These are phyloP conservation scores for Amphibolis antarctica DNA, from an alignment of 106 monocot species.

Conservation along the genomic window DNA sequence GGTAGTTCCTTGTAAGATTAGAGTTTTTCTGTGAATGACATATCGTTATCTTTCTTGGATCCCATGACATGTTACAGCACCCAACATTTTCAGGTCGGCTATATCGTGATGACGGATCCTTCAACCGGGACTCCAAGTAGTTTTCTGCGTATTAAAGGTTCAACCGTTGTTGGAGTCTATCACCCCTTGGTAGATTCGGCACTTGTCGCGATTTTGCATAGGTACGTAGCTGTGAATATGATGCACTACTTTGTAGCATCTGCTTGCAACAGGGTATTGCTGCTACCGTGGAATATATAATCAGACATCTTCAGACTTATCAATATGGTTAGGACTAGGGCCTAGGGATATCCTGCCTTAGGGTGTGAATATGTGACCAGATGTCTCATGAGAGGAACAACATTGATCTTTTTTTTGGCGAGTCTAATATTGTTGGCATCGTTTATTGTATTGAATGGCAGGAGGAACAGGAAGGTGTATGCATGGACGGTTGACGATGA, in stretches of 20 bases:
- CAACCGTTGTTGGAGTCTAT: conserved; percentile 57
- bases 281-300: neutral
- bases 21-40: too few species aligned
- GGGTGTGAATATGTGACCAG: too few species aligned
- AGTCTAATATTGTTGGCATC: neutral
- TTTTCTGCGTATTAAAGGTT: conserved; percentile 57
- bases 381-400: too few species aligned
- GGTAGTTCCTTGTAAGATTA: conserved; percentile 13
- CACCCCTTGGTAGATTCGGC: conserved; percentile 59
- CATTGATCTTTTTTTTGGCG: neutral
- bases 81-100: conserved; percentile 44
- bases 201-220: conserved; percentile 48
- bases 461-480: conserved; percentile 66
- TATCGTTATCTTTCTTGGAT: neutral
- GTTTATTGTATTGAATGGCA: conserved; percentile 5
- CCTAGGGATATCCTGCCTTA: neutral
- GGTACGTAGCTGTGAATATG: conserved; percentile 16
- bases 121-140: conserved; percentile 43
- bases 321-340: too few species aligned
- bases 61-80: neutral
- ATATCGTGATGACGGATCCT: conserved; percentile 76
- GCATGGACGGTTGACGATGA: conserved; percentile 91
- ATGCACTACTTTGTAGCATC: neutral
- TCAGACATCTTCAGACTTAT: too few species aligned
- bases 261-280: neutral